Conservation (phyloP, 2,329 filamentous ascomycete genomes). For the Tolypocladium sp. region DNA sequence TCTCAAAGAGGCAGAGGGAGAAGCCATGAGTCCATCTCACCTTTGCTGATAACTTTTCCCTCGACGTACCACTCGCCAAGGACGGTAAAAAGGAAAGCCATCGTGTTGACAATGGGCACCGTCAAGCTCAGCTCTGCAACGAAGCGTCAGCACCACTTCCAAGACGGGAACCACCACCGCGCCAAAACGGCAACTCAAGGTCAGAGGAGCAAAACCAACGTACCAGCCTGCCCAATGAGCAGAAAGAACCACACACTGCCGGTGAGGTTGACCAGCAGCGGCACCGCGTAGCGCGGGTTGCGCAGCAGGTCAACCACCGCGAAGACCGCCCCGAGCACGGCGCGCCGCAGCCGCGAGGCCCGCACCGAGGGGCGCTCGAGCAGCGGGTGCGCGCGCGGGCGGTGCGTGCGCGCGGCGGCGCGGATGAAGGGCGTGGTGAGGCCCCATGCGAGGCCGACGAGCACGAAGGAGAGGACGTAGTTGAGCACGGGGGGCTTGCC, state of each 20-base stretch:
- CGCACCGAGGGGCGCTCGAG: conserved; percentile 41
- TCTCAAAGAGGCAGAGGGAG: not conserved
- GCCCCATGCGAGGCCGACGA: conserved; percentile 89
- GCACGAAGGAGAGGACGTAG: conserved; percentile 80
- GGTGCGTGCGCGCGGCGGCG: conserved; percentile 69
- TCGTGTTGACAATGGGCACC: conserved; percentile 87
- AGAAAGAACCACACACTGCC: conserved; percentile 96
- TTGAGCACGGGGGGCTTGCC: conserved; percentile 41
- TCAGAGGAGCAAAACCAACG: conserved; percentile 21
- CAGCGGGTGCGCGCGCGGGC: conserved; percentile 48
- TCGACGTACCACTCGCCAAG: conserved; percentile 93
- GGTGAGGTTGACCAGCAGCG: conserved; percentile 78
- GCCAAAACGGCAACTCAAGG: no score
- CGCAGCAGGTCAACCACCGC: conserved; percentile 68
- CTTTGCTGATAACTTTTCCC: conserved; percentile 75
- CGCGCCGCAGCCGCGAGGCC: conserved; percentile 52
- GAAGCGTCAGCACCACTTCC: not conserved
- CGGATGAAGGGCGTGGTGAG: conserved; percentile 91
- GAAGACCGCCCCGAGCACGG: conserved; percentile 58
- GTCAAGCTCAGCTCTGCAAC: conserved; percentile 75
- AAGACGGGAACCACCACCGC: no score
- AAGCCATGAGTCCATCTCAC: conserved; percentile 31
- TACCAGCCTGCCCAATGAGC: conserved; percentile 84
- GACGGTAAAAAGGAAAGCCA: conserved; percentile 94
- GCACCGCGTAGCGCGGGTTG: conserved; percentile 77